Base-by-base conservation (phyloP, 257 asterid species). In the Gardenia jasminoides region DNA sequence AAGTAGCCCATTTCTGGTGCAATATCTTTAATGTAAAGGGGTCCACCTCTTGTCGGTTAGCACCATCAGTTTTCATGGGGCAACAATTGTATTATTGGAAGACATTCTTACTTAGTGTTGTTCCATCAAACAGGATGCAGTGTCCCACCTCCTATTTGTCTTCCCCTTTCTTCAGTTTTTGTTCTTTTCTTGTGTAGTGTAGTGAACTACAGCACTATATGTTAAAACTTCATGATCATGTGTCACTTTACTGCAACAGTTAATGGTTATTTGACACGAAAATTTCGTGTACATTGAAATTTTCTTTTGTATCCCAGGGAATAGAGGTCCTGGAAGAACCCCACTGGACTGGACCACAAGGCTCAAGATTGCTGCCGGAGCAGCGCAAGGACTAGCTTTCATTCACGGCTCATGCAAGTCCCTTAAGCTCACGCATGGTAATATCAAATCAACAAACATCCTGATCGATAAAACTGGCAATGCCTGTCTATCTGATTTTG, bases 291-390 rank as follows among this genome's bases (percentile, higher is more conserved):
- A 62, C n/a, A 28, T 16, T 9, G 19, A 9, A 11, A 76, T 30
- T 46, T 26, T 15, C 41, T 33, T 52, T 70, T 31, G 67, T 84
- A 33, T 72, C 48, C 70, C 86, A 95, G 99, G 99, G 65, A 95
- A 92, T 52, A 82, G 99, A 83, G 99, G 99, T 16, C 97, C 99
- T 0, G 99, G 99, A 47, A 83, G 99, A 84, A 91, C 97, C 44
- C 99, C 98, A 15, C 74, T 95, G 70, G 98, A 95, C 90, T 95
- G 99, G 99, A 91, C 94, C 78, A 88, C 93, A 1, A 79, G 99
- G 72, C 58, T 95, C 54, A 93, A 86, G 85, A 87, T 93, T 6
- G 98, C 94, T 54, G 86, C 97, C 1, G 97, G 98, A 46, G 92
- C 98, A 6, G 98, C 97, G 41, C 85, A 82, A 43, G 99, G 99